These are phyloP conservation scores for Kluyveromyces dobzhanskii DNA, from an alignment of 805 yeast species.

Conservation along the genomic window DNA sequence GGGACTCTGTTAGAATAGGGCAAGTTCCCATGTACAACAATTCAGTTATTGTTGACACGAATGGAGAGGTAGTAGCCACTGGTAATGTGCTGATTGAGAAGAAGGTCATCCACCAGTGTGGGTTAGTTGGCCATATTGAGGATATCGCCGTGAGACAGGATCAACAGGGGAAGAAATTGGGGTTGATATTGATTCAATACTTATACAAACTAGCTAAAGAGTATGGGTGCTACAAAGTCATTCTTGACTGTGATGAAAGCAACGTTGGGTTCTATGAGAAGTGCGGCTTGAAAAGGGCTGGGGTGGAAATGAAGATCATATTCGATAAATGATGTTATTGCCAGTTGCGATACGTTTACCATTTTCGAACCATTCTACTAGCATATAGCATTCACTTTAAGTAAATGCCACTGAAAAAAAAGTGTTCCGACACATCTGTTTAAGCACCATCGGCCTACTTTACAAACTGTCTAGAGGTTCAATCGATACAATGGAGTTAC, in stretches of 20 bases:
- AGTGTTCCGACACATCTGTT: too few species aligned
- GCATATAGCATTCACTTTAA: too few species aligned
- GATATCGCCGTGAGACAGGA: slow-evolving; percentile 73
- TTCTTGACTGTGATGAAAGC: slow-evolving; percentile 78
- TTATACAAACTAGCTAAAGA: slow-evolving; percentile 51
- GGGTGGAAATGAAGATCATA: slow-evolving; percentile 60
- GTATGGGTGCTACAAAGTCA: slow-evolving; percentile 76
- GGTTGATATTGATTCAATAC: slow-evolving; percentile 53
- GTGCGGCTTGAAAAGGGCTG: slow-evolving; percentile 66
- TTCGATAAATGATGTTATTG: background rate
- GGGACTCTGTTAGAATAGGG: slow-evolving; percentile 36
- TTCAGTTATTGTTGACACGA: slow-evolving; percentile 51
- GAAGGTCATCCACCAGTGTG: slow-evolving; percentile 77
- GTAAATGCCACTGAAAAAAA: too few species aligned
- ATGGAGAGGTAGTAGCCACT: slow-evolving; percentile 60
- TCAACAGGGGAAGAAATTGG: slow-evolving; percentile 82
- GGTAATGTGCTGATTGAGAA: slow-evolving; percentile 77
- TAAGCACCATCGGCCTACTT: too few species aligned
- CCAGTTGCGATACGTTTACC: too few species aligned
- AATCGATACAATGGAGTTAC: slow-evolving; percentile 67
- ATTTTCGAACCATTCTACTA: too few species aligned
- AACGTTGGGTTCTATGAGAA: slow-evolving; percentile 83
- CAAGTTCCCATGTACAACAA: slow-evolving; percentile 50
- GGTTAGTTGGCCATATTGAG: slow-evolving; percentile 87
- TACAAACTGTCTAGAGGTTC: slow-evolving; percentile 36